Base-by-base conservation (phyloP, 805 yeast genomes). In the Starmerella floricola region DNA sequence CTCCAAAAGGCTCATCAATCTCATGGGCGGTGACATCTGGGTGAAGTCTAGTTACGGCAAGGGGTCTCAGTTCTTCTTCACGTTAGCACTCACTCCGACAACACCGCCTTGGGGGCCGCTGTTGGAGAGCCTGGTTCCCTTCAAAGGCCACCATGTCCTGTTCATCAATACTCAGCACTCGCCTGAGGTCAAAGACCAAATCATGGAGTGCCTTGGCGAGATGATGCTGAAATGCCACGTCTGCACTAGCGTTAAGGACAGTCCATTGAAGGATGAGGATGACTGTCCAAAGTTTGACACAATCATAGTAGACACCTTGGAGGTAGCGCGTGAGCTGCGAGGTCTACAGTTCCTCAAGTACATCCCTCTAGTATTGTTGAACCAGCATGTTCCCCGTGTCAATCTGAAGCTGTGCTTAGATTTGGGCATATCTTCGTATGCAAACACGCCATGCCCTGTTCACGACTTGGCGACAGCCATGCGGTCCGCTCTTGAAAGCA, bases 21-120 rank as follows among this genome's bases (percentile, higher is more conserved):
- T 84, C 50, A 84, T 85, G 94, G 94, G 94, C 33, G 95, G 94
- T 58, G 88, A 80, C 49, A 83, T 84, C 48, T 83, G 94, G 94
- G 94, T 85, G 21, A 74, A 82, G 18, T 81, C 93, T 0, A 71
- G 70, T 46, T 81, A 76, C 56, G 91, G 88, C 20, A 67, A 72
- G 54, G 95, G 95, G 1, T 81, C 93, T 2, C 78, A 79, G 55
- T 84, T 84, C 59, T 79, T 75, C 61, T 84, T 84, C 62, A 81
- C 94, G 0, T 74, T 84, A 18, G 71, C 79, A 37, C 85, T 83
- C n/a, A 69, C 82, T 4, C 84, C 83, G 8, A 82, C 88, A 1
- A 66, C 59, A 26, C 72, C 76, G 15, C 69, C 75, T 33, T 67
- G 79, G 47, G 65, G 73, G 2, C 68, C 81, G 51, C 76, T 80